phyloP scores from a whole-genome alignment of 192 early-diverging fungal species.

The Dispira simplex region DNA sequence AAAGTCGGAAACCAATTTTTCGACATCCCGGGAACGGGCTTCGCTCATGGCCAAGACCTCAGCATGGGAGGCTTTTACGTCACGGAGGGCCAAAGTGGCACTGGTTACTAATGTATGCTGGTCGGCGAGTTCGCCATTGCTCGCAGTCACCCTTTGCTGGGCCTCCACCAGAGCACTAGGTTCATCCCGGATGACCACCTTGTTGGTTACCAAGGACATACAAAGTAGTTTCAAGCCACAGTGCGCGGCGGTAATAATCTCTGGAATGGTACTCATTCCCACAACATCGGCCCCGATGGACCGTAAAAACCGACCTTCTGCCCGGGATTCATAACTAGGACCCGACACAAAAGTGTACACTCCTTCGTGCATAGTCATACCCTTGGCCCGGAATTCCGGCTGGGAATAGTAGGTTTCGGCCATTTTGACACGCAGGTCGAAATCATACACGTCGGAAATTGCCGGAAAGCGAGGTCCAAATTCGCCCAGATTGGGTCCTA shows the following conservation, averaged over 20 bases:
- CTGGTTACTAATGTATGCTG: too few species aligned
- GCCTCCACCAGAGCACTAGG: conserved; percentile 18
- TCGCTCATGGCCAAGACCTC: conserved; percentile 51
- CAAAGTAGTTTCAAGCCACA: conserved; percentile 67
- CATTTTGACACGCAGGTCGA: conserved; percentile 50
- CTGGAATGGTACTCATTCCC: conserved; percentile 82
- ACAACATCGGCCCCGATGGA: conserved; percentile 62
- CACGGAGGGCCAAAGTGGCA: conserved; percentile 14
- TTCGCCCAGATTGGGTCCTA: conserved; percentile 63
- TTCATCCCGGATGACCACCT: conserved; percentile 21
- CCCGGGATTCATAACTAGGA: conserved; percentile 80
- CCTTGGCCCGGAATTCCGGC: conserved; percentile 17
- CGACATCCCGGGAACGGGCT: conserved; percentile 35
- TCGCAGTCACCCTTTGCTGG: conserved; percentile 20
- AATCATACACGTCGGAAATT: conserved; percentile 73
- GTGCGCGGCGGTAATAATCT: conserved; percentile 76
- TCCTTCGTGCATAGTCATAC: conserved; percentile 52
- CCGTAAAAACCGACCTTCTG: conserved; percentile 60
- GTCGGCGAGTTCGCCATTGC: too few species aligned
- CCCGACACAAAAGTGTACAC: conserved; percentile 73
- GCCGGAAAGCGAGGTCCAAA: conserved; percentile 84
- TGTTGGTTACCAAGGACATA: conserved; percentile 65
- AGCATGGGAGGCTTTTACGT: conserved; percentile 38
- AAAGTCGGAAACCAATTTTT: conserved; percentile 25
- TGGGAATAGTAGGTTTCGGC: conserved; percentile 25